Base-by-base conservation (phyloP, 2,329 filamentous ascomycete species). In the Chrysoporthe puriensis region DNA sequence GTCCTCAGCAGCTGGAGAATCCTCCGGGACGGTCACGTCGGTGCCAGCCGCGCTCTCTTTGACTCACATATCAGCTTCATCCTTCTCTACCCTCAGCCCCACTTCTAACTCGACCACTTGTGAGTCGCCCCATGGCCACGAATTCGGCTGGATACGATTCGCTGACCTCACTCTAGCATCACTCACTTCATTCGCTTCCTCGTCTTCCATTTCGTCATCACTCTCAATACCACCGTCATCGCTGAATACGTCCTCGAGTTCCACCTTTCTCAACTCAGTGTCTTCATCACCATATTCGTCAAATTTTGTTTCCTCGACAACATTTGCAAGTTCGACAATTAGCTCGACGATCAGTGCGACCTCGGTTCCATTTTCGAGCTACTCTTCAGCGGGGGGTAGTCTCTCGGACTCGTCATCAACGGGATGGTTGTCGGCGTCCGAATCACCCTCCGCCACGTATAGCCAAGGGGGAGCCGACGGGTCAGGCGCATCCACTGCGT, bases 301-400 rank as follows among this genome's bases (percentile, higher is more conserved):
- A 48, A 79, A 50, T 79, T 81, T 72, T 79, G 34, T 66, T 16
- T 50, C 62, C 40, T 67, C 63, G 13, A 63, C 43, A 6, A 63
- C 59, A 4, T 65, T 59, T 16, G 63, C 65, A 40, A 66, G 43
- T 43, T 67, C 66, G 59, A 66, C 43, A 34, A 62, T 58, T 26
- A 63, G 60, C 44, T 65, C 66, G 59, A 66, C 43, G 42, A 58
- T 62, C 26, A 66, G 54, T 14, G 60, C 67, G 11, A 40, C 62
- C n/a, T 62, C 67, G n/a, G 63, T 40, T 18, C 7, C 44, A 43
- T 16, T 62, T 4, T 64, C 68, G 14, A 63, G 57, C 43, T 64
- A 36, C 40, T 62, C 58, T n/a, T 67, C 57, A 42, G 42, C 48
- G 34, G 66, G 57, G 26, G 40, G 34, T n/a, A 64, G 60, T 32